Evolutionary conservation across 108 stramenopile species (phyloP), one percentile per base, ranked within the genome.

Genomic region (Chaetoceros muelleri): DNA sequence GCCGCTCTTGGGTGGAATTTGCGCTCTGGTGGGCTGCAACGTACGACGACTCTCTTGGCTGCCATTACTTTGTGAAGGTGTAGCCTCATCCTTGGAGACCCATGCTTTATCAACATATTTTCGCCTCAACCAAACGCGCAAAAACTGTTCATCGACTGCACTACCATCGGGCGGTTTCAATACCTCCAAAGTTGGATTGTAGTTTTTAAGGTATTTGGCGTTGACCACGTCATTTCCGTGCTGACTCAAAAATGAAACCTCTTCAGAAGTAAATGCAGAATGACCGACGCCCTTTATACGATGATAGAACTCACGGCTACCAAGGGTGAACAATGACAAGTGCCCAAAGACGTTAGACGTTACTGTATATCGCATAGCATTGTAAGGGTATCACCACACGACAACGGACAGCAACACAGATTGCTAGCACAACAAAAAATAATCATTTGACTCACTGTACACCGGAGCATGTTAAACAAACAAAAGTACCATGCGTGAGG

Each of bases 271-370:
- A 62, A 91, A 91, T 48, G 79, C 78, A 18, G 85, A 85, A 45
- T 79, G 78, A 8, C 85, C 85, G 17, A 91, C 62, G 22, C 83
- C 81, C 65, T 87, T 91, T 69, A 91, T 67, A 26, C 79, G 79
- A 48, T 76, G 68, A 52, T 76, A 82, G 59, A 82, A 71, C 58
- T 87, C 89, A 16, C 89, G 85, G 61, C n/a, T n/a, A n/a, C n/a
- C n/a, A n/a, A 63, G 66, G 53, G 22, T 48, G 57, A 47, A 47
- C 17, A 24, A 30, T 47, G 30, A n/a, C n/a, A n/a, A 1, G 13
- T 46, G 26, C 24, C 26, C 0, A 24, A 24, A 1, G 21, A 57
- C 24, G 16, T 13, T 30, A 2, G 22, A 51, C 1, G 22, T 23
- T 5, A 45, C 24, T 20, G 18, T 58, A 21, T 27, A 58, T 47